Evolutionary conservation across 202 grass and related monocot genomes (phyloP).

Genomic region (Thinopyrum obtusiflorum): DNA sequence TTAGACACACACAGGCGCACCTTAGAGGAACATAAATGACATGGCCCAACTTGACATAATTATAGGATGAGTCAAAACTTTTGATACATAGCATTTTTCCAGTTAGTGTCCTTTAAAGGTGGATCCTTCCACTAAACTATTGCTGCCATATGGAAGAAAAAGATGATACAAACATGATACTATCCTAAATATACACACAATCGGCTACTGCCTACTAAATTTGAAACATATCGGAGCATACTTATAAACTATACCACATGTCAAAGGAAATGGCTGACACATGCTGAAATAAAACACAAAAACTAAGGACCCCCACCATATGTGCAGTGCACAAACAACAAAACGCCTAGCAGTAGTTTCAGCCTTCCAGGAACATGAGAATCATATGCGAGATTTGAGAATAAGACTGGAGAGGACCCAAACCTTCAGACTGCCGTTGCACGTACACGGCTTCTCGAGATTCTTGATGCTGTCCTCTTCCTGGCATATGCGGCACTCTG

Average conservation of each 20-base stretch:
- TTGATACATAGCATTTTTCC: neutral
- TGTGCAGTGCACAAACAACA: neutral
- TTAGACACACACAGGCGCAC: neutral
- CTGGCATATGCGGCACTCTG: constrained; percentile 87
- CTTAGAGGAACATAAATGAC: constrained; percentile 12
- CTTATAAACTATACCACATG: neutral
- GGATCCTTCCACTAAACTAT: constrained; percentile 5
- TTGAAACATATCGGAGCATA: neutral
- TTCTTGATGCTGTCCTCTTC: constrained; percentile 85
- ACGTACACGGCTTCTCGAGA: constrained; percentile 76
- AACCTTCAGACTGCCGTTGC: constrained; percentile 86
- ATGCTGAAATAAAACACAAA: neutral
- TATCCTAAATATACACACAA: neutral
- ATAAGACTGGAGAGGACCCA: neutral
- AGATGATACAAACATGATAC: neutral
- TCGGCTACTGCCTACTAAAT: neutral
- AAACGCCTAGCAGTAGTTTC: neutral
- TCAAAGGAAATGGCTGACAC: neutral
- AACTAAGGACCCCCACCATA: neutral
- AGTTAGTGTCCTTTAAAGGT: neutral
- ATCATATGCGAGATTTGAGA: neutral
- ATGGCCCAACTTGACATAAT: neutral
- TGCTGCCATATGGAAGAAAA: neutral
- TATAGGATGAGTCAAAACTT: neutral
- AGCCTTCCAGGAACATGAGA: neutral